Conservation (phyloP, 352 stramenopile species). For the Albugo laibachii region DNA sequence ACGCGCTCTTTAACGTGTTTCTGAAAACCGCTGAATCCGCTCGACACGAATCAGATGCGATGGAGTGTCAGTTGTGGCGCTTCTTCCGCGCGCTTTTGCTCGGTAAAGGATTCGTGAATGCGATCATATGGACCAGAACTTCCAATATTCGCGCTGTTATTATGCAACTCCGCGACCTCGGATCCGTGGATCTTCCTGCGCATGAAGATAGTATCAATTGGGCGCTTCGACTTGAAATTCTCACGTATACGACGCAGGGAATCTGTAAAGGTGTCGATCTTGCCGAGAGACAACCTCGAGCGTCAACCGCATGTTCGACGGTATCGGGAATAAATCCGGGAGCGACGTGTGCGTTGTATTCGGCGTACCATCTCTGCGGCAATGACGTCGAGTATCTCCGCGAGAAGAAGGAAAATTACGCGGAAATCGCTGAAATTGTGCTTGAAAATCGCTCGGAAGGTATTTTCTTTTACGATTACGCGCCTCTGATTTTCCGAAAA, state of each 20-base stretch:
- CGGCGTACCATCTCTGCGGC: conserved; percentile 2
- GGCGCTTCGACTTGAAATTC: conserved; percentile 66
- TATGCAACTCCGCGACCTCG: conserved; percentile 36
- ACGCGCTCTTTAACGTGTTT: conserved; percentile 42
- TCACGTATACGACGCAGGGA: conserved; percentile 70
- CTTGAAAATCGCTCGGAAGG: conserved; percentile 40
- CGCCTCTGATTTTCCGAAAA: conserved; percentile 58
- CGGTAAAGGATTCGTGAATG: conserved; percentile 59
- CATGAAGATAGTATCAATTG: conserved; percentile 76
- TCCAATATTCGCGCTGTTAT: conserved; percentile 66
- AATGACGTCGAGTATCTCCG: conserved; percentile 17
- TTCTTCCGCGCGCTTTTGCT: conserved; percentile 46
- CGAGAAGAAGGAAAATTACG: conserved; percentile 49
- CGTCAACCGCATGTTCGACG: conserved; percentile 5
- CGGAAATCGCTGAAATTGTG: conserved; percentile 52
- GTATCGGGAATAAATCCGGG: not conserved
- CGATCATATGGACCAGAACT: conserved; percentile 65
- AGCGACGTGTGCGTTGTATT: conserved; percentile 11
- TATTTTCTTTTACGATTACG: conserved; percentile 69
- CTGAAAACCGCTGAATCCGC: conserved; percentile 8
- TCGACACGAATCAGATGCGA: conserved; percentile 5
- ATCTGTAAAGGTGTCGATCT: conserved; percentile 61
- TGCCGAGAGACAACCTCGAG: conserved; percentile 33
- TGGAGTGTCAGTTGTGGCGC: conserved; percentile 53
- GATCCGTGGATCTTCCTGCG: conserved; percentile 29